Base-by-base conservation (phyloP, 306 rosid genomes). In the Ochetophila trinervis region DNA sequence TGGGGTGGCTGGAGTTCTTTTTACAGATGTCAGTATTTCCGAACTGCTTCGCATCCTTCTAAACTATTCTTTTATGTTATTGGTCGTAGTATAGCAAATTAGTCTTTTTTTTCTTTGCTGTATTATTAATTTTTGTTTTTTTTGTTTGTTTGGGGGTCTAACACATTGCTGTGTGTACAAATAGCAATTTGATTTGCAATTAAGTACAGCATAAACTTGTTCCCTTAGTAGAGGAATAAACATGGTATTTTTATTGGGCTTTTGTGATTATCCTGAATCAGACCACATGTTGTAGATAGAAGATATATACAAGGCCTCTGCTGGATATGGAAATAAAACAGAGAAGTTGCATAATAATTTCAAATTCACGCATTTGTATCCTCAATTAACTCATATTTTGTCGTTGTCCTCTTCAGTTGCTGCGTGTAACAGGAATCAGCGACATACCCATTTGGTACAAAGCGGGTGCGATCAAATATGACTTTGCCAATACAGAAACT, bases 1-100 rank as follows among this genome's bases (percentile, higher is more conserved):
- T 69, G 99, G 96, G 49, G 83, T 87, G 60, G 81, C 93, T 0
- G 97, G 97, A 78, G 87, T 93, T 86, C 91, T 93, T 37, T 76
- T 86, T 3, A 87, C 97, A 47, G 97, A 93, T 79, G 97, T 93
- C 58, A 80, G 97, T 78, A 18, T 35, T 24, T 20, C 66, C 19
- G 23, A 37, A 42, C 66, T 24, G 8, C 54, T 53, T 58, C 20
- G 24, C 35, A 53, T 53, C 19, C 21, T 60, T 21, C 42, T 37
- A 60, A 14, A 7, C 34, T 2, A 8, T 1, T 16, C 6, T 16
- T 62, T 19, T 32, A 4, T 37, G 17, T 0, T 37, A 10, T 22
- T 60, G 51, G 6, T 8, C 23, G 14, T 34, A 4, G 5, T 13
- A 49, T 16, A 49, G 8, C 53, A 49, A 12, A 49, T 6, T 49